Base-by-base conservation (phyloP, 2,329 filamentous ascomycete species). In the Fusarium algeriense region DNA sequence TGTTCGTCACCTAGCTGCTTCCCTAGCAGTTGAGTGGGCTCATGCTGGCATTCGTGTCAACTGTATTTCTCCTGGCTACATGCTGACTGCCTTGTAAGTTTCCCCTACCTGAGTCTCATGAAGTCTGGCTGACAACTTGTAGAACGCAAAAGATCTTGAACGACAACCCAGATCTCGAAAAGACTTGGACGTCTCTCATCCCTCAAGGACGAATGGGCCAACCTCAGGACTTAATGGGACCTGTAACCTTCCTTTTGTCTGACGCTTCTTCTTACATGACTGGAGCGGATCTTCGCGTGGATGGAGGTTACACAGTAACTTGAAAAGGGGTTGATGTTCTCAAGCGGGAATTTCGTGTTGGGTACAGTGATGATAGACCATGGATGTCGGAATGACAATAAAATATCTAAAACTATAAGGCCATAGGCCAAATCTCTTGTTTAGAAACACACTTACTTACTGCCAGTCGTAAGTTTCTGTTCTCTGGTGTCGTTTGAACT, bases 121-220 rank as follows among this genome's bases (percentile, higher is more conserved):
- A 6, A 2, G 10, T 7, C n/a, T 43, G 23, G 38, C 48, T 71
- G 17, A 56, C 41, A 19, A 1, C 3, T 2, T 13, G 17, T 14
- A 96, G 93, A 59, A 97, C 94, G 30, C 90, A 94, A 84, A 97
- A 97, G 85, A 97, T 98, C 73, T 88, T 98, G n/a, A 92, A 95
- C 69, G 93, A 97, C 64, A 97, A 97, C 80, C 94, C 95, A n/a
- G 93, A 96, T 50, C 88, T 98, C 19, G 92, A 94, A 80, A 87
- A 91, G 79, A 91, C 95, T 80, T 98, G 95, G 95, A 95, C 91
- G 6, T 94, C 92, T 6, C 86, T 97, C 49, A 98, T 97, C 67
- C 95, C 95, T 0, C 90, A 93, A 77, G 95, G 94, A 60, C 95
- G 95, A 83, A 97, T 98, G 93, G 95, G 95, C 19, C 87, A 90